Evolutionary conservation across 169 alveolate genomes (phyloP), one percentile per base, ranked within the genome.

Genomic region (Plasmodium reichenowi): DNA sequence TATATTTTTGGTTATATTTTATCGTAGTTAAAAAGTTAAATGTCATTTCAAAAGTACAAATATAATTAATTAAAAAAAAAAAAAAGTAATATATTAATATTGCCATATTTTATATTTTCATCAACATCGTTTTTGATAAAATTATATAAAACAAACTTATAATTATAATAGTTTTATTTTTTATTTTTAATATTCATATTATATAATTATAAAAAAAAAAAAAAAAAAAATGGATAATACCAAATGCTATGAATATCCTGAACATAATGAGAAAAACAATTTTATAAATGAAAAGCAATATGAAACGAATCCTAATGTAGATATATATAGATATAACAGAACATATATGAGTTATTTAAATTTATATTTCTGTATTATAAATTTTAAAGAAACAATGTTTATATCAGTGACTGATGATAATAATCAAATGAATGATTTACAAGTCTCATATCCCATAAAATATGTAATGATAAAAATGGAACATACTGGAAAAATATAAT

Each of bases 371-470:
- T 70, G 72, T 29, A 56, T 70, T 17, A 47, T 83, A 17, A 74
- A 83, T 72, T 83, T 83, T 70, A 58, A 29, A n/a, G 86, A 67
- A 13, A 83, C 85, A 15, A 71, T 83, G 26, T 83, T 83, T 70
- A 67, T 83, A 22, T 83, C 91, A 4, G 91, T 83, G 3, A 83
- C 24, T 12, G 91, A 83, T 63, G 85, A 83, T 22, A 59, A 60
- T 3, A 63, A 83, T 50, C 59, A 70, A 38, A 56, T 83, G 22
- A 83, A 43, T n/a, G 91, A 83, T 45, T 72, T 83, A 12, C 91
- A 83, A 66, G 85, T 66, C 10, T 67, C 91, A 7, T 83, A 83
- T 67, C 91, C 91, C 1, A 4, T 83, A n/a, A 83, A 83, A 83
- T 83, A 83, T 83, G 91, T 83, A 83, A 58, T 48, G 13, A 22